Evolutionary conservation across 352 stramenopile species (phyloP), one percentile per base, ranked within the genome.

Genomic region (Phytophthora quininea): DNA sequence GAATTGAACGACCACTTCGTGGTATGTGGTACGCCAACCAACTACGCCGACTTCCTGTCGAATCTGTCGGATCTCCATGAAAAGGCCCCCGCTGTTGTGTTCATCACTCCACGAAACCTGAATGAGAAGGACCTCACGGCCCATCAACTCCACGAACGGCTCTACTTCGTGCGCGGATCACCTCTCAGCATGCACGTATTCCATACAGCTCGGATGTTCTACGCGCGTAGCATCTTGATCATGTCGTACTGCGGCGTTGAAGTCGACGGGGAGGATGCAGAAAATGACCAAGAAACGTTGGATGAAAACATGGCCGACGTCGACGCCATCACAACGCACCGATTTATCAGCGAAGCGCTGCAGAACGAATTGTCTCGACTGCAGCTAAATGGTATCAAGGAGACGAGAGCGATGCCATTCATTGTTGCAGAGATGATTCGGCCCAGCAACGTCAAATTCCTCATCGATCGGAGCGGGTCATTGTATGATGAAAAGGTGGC

Each of bases 291-390:
- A 2, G 81, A 82, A 47, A 71, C 71, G 1, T 73, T 76, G 53
- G 83, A 92, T 49, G 83, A 92, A 48, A 89, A 93, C 53, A 91
- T 92, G 80, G 80, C 80, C 1, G 83, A 92, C 31, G 82, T 90
- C 3, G 83, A 93, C 27, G 84, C 83, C 0, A 93, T 93, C 58
- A 93, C 83, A 1, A 88, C 85, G 0, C 83, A 93, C 45, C 80
- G 80, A 2, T 92, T 90, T 46, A 90, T 91, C 35, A 89, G 76
- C n/a, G 82, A 93, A 69, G 79, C 82, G 0, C 82, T 84, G 46
- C 80, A 91, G 42, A 84, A 80, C 40, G 59, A 80, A 30, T 1
- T 67, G 5, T 64, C 61, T 30, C 50, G 64, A 46, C 38, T 51
- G 12, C 63, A 77, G 29, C 55, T 30, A 52, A 61, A 64, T 11